These are phyloP conservation scores for Millerozyma miso DNA, from an alignment of 805 yeast genomes.

Conservation along the genomic window DNA sequence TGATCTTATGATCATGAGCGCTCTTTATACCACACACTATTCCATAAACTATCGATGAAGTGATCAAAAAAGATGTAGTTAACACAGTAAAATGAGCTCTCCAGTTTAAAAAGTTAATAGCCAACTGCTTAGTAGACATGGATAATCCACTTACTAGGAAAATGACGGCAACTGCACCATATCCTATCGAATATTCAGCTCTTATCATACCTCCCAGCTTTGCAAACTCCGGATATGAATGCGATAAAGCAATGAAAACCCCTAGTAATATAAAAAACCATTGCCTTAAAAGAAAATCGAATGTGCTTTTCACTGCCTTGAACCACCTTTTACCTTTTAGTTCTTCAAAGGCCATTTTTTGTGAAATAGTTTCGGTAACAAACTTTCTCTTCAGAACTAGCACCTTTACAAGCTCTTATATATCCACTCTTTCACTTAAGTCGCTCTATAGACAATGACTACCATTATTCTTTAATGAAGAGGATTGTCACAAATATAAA, in stretches of 20 bases:
- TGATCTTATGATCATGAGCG: constrained; percentile 56
- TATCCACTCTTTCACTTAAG: constrained; percentile 14
- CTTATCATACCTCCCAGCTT: constrained; percentile 73
- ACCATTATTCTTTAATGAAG: background rate
- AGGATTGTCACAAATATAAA: background rate
- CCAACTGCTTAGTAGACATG: constrained; percentile 60
- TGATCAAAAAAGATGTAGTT: constrained; percentile 63
- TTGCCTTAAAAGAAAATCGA: constrained; percentile 37
- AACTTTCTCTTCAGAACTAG: too few relatives aligned
- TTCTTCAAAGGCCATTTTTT: background rate
- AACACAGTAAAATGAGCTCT: constrained; percentile 75
- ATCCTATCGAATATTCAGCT: constrained; percentile 74
- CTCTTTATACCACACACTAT: constrained; percentile 61
- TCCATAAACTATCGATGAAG: constrained; percentile 70
- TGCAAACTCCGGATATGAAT: constrained; percentile 78
- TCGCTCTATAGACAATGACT: constrained; percentile 9
- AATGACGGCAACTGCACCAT: constrained; percentile 83
- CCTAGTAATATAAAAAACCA: constrained; percentile 81
- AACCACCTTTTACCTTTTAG: constrained; percentile 9
- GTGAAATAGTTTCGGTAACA: background rate
- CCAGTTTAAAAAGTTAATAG: constrained; percentile 69
- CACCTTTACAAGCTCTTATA: constrained; percentile 1
- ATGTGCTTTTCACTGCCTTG: constrained; percentile 10
- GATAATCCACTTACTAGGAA: constrained; percentile 78
- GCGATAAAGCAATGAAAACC: constrained; percentile 68